Evolutionary conservation across 139 green algal species (phyloP), one percentile per base, ranked within the genome.

Genomic region (Edaphochlamys debaryana): DNA sequence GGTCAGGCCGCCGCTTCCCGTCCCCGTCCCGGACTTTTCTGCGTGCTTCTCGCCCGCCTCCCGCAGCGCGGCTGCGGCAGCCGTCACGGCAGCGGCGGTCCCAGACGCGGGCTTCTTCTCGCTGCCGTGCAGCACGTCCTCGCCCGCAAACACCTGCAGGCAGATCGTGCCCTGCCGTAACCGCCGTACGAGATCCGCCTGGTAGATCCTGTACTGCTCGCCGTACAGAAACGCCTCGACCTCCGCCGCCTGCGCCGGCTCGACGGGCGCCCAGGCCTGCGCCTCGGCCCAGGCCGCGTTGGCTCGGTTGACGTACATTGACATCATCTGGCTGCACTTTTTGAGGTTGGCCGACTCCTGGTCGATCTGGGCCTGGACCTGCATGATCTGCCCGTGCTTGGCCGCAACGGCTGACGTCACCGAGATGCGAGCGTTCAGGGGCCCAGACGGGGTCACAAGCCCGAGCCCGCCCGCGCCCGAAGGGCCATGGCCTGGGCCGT

Each of bases 281-380:
- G 76, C 76, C 76, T 82, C 76, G 42, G 76, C 76, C 76, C 76
- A 82, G n/a, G 62, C 76, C 6, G 76, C 76, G 76, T 82, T 82
- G 29, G 73, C 56, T 3, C 73, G 56, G 56, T 80, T 80, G 37
- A 80, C 29, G 56, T 60, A 81, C 75, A 81, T 81, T 20, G 75
- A 71, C 40, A 81, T 60, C 75, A 81, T 81, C 58, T 81, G 75
- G 22, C 37, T 38, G 29, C 37, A 48, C 42, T 81, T 81, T 48
- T 81, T 81, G 1, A 81, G 29, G 40, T 62, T 71, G 58, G 30
- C 71, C 29, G 40, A 48, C 67, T 81, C 60, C 8, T 38, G 8
- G 42, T 80, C 73, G 58, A 80, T 80, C 73, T 80, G 73, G 29
- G 73, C 40, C n/a, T 80, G 73, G 17, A 83, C 77, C 63, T 67